These are phyloP conservation scores for Claviceps pazoutovae DNA, from an alignment of 2,329 filamentous ascomycete genomes.

Conservation along the genomic window DNA sequence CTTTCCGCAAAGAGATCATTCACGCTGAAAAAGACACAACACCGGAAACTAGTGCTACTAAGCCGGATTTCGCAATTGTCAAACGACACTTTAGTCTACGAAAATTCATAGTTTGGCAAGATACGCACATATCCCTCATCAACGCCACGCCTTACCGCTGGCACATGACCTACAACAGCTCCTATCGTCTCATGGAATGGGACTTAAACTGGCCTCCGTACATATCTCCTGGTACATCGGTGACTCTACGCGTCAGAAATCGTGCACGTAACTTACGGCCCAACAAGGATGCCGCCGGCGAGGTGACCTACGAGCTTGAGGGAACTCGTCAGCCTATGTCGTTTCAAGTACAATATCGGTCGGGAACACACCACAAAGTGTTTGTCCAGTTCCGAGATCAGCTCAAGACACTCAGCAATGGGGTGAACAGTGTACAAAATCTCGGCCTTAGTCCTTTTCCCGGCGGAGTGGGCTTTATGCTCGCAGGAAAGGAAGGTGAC, in stretches of 20 bases:
- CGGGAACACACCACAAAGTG: slow-evolving; percentile 3
- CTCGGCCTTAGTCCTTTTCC: slow-evolving; percentile 8
- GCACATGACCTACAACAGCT: slow-evolving; percentile 9
- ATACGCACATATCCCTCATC: slow-evolving; percentile 14
- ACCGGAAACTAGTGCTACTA: neutral
- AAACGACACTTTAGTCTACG: too few species aligned
- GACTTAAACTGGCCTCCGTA: slow-evolving; percentile 11
- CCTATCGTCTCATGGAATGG: slow-evolving; percentile 12
- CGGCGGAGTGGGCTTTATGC: slow-evolving; percentile 14
- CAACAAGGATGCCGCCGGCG: slow-evolving; percentile 12
- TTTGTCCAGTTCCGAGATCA: slow-evolving; percentile 11
- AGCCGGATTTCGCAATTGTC: too few species aligned
- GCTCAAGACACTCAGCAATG: slow-evolving; percentile 12
- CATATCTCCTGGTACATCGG: slow-evolving; percentile 15
- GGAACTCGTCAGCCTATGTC: slow-evolving; percentile 14
- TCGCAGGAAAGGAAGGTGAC: slow-evolving; percentile 17
- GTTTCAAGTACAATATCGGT: slow-evolving; percentile 14
- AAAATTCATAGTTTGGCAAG: neutral
- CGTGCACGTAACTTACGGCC: neutral
- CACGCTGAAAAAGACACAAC: neutral
- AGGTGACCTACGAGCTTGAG: slow-evolving; percentile 16
- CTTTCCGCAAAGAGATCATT: neutral
- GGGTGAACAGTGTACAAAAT: slow-evolving; percentile 3
- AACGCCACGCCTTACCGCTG: slow-evolving; percentile 22
- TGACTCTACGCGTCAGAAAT: slow-evolving; percentile 3